These are phyloP conservation scores for Aspergillus bombycis DNA, from an alignment of 2,329 filamentous ascomycete genomes.

Conservation along the genomic window DNA sequence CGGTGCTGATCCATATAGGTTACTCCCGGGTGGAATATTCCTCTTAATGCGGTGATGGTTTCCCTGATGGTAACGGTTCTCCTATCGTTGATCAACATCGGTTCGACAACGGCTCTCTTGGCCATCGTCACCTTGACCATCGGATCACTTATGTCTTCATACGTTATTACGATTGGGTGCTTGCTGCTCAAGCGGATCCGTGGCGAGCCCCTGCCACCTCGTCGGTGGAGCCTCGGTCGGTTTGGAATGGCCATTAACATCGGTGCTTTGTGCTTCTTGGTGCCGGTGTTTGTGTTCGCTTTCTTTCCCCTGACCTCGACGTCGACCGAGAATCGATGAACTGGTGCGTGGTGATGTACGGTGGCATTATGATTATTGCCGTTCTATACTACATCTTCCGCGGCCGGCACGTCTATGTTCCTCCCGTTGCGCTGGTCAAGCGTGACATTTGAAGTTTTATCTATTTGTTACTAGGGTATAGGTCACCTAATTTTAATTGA, in stretches of 20 bases:
- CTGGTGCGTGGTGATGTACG: conserved; percentile 43
- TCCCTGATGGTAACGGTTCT: conserved; percentile 40
- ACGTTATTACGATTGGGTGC: conserved; percentile 49
- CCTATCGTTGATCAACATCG: conserved; percentile 55
- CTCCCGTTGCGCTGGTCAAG: conserved; percentile 29
- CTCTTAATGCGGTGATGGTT: conserved; percentile 35
- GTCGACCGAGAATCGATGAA: conserved; percentile 42
- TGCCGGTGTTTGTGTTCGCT: conserved; percentile 38
- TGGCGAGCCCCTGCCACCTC: conserved; percentile 35
- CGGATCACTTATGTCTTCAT: conserved; percentile 55
- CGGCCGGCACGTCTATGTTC: conserved; percentile 39
- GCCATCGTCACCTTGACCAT: conserved; percentile 57
- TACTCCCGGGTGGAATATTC: conserved; percentile 44
- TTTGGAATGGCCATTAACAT: conserved; percentile 40
- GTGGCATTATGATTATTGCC: conserved; percentile 39
- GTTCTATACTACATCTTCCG: conserved; percentile 39
- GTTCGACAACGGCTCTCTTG: conserved; percentile 56
- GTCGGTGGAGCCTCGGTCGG: conserved; percentile 38
- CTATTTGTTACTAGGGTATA: neutral
- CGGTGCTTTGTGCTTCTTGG: conserved; percentile 37
- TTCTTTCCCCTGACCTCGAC: conserved; percentile 41
- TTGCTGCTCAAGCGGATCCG: conserved; percentile 38
- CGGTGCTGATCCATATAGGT: conserved; percentile 28
- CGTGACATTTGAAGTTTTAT: conserved; percentile 14
- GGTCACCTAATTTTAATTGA: neutral